Percentiles rank a stretch among this genome's conserved stretches.
phyloP scores from a whole-genome alignment of 805 yeast species.

The Wickerhamomyces hampshirensis region DNA sequence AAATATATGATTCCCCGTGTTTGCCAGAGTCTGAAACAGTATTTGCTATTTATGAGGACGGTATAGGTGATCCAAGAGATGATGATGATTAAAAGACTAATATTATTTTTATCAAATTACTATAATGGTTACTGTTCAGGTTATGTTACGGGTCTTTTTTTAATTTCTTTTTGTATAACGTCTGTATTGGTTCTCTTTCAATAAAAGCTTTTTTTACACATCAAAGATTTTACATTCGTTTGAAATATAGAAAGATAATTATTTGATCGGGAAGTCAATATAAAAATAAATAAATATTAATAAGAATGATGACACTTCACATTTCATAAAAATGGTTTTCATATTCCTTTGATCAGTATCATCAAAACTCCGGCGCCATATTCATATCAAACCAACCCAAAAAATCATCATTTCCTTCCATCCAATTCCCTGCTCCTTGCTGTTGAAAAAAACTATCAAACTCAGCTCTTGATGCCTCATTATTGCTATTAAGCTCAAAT shows the following conservation, averaged over 20 bases:
- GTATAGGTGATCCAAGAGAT: conserved; percentile 91
- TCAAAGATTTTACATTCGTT: background rate
- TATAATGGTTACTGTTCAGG: too few species aligned
- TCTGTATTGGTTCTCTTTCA: too few species aligned
- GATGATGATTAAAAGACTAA: conserved; percentile 25
- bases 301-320: too few species aligned
- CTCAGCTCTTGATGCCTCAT: conserved; percentile 25
- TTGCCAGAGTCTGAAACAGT: conserved; percentile 93
- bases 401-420: conserved; percentile 82
- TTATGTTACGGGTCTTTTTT: too few species aligned
- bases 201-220: conserved; percentile 1
- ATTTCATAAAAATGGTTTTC: too few species aligned
- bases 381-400: conserved; percentile 91
- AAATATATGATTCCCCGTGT: conserved; percentile 94
- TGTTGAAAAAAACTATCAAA: conserved; percentile 68
- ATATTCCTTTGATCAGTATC: conserved; percentile 10
- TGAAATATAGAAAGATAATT: too few species aligned
- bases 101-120: too few species aligned
- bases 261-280: too few species aligned
- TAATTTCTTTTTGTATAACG: background rate
- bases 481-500: conserved; percentile 5
- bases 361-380: conserved; percentile 56
- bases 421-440: conserved; percentile 78
- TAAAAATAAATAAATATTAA: background rate
- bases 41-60: conserved; percentile 94